Evolutionary conservation across 805 yeast genomes (phyloP).

Genomic region (Kodamaea lidongshanica): DNA sequence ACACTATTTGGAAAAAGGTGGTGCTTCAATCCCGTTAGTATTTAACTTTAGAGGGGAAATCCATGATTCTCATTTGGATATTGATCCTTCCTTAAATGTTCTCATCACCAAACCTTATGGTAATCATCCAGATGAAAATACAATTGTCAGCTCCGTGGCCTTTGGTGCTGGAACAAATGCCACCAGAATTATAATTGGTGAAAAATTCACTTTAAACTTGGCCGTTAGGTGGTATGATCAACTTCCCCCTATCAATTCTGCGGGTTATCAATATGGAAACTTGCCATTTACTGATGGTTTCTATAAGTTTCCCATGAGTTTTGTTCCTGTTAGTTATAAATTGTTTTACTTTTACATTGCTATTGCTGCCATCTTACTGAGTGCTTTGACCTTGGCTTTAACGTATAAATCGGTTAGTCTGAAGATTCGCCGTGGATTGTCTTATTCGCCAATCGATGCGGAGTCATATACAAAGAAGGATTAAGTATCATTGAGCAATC

Average conservation of each 20-base stretch:
- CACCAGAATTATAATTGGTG: constrained; percentile 62
- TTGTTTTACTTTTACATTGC: constrained; percentile 17
- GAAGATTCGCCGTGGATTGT: constrained; percentile 2
- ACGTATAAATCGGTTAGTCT: constrained; percentile 12
- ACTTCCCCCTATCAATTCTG: constrained; percentile 16
- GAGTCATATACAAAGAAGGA: constrained; percentile 9
- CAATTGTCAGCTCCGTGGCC: constrained; percentile 50
- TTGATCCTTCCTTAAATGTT: constrained; percentile 53
- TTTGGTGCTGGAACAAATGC: constrained; percentile 59
- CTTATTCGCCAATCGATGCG: constrained; percentile 12
- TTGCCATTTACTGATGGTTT: constrained; percentile 37
- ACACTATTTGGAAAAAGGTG: constrained; percentile 36
- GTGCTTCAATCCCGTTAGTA: constrained; percentile 51
- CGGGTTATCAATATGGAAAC: constrained; percentile 8
- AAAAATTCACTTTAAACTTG: constrained; percentile 48
- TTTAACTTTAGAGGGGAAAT: constrained; percentile 62
- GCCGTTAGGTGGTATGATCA: constrained; percentile 52
- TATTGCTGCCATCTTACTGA: constrained; percentile 18
- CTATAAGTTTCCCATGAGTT: constrained; percentile 30
- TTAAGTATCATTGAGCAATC: too few species aligned
- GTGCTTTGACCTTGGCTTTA: constrained; percentile 17
- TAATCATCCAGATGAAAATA: constrained; percentile 23
- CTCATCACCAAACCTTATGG: constrained; percentile 36
- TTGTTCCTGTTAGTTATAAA: constrained; percentile 23
- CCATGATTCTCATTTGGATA: constrained; percentile 61